These are phyloP conservation scores for Chrysoporthe deuterocubensis DNA, from an alignment of 2,329 filamentous ascomycete species.

Conservation along the genomic window DNA sequence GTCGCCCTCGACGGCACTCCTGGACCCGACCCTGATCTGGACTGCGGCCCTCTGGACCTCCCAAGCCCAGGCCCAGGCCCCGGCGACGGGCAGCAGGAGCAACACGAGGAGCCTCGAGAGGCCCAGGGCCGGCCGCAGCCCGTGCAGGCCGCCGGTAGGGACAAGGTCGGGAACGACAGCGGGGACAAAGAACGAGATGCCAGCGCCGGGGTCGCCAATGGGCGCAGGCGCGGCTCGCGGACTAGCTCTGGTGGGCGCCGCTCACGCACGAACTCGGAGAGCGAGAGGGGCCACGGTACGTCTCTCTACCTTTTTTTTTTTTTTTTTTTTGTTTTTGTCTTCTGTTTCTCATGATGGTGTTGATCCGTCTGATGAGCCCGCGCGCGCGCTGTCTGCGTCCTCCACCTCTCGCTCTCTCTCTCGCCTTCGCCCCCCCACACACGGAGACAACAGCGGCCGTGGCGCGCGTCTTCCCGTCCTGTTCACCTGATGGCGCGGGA, in stretches of 20 bases:
- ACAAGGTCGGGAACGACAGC: background rate
- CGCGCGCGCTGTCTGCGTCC: background rate
- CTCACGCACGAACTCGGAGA: conserved; percentile 19
- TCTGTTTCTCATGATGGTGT: background rate
- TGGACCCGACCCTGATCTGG: conserved; percentile 6
- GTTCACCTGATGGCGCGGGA: background rate
- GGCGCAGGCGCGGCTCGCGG: conserved; percentile 6
- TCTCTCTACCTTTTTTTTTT: background rate
- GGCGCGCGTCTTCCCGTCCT: background rate
- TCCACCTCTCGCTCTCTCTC: background rate
- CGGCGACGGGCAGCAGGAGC: conserved; percentile 2
- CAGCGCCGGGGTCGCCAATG: conserved; percentile 5
- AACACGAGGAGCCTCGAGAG: conserved; percentile 8
- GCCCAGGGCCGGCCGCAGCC: conserved; percentile 9
- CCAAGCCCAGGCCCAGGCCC: conserved; percentile 16
- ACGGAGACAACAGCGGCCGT: too few species aligned
- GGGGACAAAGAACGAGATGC: background rate
- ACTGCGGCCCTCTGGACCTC: conserved; percentile 4
- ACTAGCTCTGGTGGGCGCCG: conserved; percentile 7
- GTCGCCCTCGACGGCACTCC: conserved; percentile 23
- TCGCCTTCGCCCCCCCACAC: background rate
- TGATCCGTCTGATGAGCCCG: background rate
- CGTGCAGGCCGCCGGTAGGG: conserved; percentile 9
- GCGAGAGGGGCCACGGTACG: conserved; percentile 21
- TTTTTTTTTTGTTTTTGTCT: background rate